Evolutionary conservation across 2,329 filamentous ascomycete species (phyloP).

Genomic region (Davidsoniella virescens): DNA sequence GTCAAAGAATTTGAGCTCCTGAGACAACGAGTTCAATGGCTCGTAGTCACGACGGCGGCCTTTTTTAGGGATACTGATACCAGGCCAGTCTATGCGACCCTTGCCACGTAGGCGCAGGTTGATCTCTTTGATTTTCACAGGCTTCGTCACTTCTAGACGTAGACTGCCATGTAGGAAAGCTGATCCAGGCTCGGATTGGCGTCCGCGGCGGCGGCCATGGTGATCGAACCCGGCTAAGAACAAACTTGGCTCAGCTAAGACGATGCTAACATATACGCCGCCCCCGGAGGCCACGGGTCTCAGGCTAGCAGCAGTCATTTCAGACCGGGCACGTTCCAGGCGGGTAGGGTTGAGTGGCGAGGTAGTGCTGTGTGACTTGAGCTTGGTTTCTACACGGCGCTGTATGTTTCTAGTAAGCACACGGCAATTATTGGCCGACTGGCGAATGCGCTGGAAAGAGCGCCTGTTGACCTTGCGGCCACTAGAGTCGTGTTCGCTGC

Average conservation of each 20-base stretch:
- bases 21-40: constrained; percentile 53
- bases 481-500: too few species aligned
- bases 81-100: constrained; percentile 87
- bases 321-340: not conserved
- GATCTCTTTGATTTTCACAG: constrained; percentile 82
- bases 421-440: too few species aligned
- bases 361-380: not conserved
- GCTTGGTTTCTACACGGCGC: too few species aligned
- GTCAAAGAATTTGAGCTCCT: constrained; percentile 88
- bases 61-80: constrained; percentile 81
- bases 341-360: not conserved
- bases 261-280: constrained; percentile 56
- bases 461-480: too few species aligned
- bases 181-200: constrained; percentile 45
- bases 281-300: constrained; percentile 68
- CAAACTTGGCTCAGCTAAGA: constrained; percentile 63
- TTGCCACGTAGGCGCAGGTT: constrained; percentile 73
- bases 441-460: too few species aligned
- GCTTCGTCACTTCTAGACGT: constrained; percentile 68
- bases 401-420: too few species aligned
- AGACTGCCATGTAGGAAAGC: constrained; percentile 76
- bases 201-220: constrained; percentile 34
- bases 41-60: constrained; percentile 71
- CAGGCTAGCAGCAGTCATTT: constrained; percentile 21
- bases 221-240: constrained; percentile 69